phyloP scores from a whole-genome alignment of 106 monocot genomes.

The Dendrobium huoshanense region DNA sequence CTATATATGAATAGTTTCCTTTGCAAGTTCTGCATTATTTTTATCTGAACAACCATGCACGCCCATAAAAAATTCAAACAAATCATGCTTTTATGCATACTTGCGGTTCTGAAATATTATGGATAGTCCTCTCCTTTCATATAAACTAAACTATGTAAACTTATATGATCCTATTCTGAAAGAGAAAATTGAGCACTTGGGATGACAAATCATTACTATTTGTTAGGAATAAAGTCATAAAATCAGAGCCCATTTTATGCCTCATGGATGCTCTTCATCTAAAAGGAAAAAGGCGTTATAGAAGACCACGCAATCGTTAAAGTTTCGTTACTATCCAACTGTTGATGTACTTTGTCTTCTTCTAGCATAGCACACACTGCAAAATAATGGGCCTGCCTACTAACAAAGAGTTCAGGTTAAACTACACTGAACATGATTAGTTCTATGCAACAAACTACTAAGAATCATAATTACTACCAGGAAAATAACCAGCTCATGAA shows the following conservation, averaged over 20 bases:
- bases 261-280: neutral
- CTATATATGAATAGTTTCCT: neutral
- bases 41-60: neutral
- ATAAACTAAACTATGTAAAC: neutral
- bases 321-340: neutral
- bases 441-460: too few species aligned
- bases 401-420: too few species aligned
- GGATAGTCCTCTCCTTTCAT: neutral
- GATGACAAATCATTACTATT: neutral
- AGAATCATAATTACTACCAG: too few species aligned
- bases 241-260: neutral
- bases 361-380: neutral
- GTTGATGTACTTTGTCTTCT: neutral
- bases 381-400: too few species aligned
- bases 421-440: too few species aligned
- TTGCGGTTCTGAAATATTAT: neutral
- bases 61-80: neutral
- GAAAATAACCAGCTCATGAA: neutral
- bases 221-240: neutral
- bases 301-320: too few species aligned
- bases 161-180: neutral
- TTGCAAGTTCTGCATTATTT: neutral
- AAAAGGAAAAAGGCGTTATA: neutral
- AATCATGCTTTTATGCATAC: neutral
- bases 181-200: neutral